Evolutionary conservation across 176 grass and related monocot species (phyloP).

Genomic region (Raddia guianensis): DNA sequence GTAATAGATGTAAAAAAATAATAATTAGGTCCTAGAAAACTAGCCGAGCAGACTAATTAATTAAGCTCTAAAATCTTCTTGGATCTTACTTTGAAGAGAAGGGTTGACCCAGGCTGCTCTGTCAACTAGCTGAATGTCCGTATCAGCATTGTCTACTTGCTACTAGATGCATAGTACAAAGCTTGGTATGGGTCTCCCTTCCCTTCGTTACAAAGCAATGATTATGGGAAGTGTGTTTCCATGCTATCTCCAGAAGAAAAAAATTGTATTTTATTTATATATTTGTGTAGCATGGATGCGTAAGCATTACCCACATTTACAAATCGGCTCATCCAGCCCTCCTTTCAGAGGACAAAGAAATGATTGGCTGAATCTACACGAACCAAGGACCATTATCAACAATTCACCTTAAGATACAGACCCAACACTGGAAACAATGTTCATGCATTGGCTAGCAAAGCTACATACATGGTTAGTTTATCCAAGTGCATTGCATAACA

Average conservation of each 20-base stretch:
- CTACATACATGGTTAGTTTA: conserved; percentile 31
- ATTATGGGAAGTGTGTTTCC: conserved; percentile 22
- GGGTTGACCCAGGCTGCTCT: conserved; percentile 41
- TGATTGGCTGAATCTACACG: conserved; percentile 48
- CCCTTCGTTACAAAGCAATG: conserved; percentile 9
- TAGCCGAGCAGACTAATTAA: conserved; percentile 22
- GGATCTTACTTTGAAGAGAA: conserved; percentile 41
- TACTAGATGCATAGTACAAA: conserved; percentile 22
- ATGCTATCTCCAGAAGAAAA: conserved; percentile 22
- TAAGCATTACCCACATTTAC: conserved; percentile 29
- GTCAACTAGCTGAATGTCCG: conserved; percentile 47
- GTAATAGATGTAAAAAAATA: conserved; percentile 15
- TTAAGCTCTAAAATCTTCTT: conserved; percentile 30
- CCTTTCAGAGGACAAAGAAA: conserved; percentile 36
- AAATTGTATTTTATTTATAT: neutral
- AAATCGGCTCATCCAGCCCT: neutral
- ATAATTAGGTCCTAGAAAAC: conserved; percentile 10
- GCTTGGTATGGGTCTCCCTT: conserved; percentile 24
- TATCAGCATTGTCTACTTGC: conserved; percentile 26
- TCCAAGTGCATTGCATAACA: conserved; percentile 47
- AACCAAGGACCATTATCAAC: conserved; percentile 44
- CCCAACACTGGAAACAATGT: conserved; percentile 58
- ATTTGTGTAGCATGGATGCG: conserved; percentile 18
- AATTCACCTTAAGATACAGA: conserved; percentile 49
- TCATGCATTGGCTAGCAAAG: conserved; percentile 53